A percentile compares a stretch with the other conserved stretches of the same genome.
Evolutionary conservation across 495 filamentous ascomycete genomes (phyloP).

Genomic region (Trichoderma erinaceum): DNA sequence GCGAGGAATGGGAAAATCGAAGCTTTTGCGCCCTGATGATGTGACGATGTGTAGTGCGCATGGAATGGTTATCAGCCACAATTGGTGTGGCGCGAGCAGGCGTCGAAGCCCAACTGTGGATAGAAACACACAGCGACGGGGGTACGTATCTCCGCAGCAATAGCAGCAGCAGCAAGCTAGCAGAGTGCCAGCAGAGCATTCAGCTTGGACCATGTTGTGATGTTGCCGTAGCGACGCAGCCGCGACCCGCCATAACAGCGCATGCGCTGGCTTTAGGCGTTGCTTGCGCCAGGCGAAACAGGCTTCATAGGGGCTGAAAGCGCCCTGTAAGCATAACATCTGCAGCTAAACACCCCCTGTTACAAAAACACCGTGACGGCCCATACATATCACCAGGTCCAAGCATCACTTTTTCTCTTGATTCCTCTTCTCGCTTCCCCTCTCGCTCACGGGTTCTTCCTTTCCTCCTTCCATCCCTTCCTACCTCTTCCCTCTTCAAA

Average conservation of each 20-base stretch:
- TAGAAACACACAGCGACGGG: not conserved
- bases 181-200: not conserved
- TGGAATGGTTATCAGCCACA: conserved; percentile 4
- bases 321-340: conserved; percentile 12
- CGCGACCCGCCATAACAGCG: conserved; percentile 13
- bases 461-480: conserved; percentile 15
- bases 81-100: not conserved
- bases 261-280: not conserved
- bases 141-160: not conserved
- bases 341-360: not conserved
- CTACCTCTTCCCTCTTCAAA: conserved; percentile 15
- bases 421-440: conserved; percentile 3
- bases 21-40: not conserved
- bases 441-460: conserved; percentile 16
- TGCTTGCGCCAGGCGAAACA: not conserved
- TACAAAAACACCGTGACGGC: conserved; percentile 16
- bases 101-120: not conserved
- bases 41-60: not conserved
- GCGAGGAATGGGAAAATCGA: too few relatives aligned
- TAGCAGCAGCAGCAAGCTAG: not conserved
- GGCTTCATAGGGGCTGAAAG: conserved; percentile 3
- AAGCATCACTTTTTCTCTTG: not conserved
- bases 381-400: not conserved
- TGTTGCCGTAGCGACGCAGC: conserved; percentile 15
- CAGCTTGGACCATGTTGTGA: not conserved